Evolutionary conservation across 2,329 filamentous ascomycete species (phyloP).

Genomic region (Pleochaeta shiraiana): DNA sequence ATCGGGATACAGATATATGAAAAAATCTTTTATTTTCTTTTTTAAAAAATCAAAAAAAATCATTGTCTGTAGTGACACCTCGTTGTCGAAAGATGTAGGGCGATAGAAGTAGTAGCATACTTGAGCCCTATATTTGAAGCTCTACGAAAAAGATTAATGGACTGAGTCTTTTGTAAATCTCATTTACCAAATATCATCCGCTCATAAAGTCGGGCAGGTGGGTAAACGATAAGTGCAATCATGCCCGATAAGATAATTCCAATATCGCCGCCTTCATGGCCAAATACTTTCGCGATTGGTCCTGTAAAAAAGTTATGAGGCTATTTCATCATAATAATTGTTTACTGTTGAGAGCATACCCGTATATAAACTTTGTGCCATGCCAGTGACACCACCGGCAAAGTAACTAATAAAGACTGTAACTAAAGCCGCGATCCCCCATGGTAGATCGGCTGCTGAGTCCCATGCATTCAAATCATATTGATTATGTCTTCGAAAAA

Average conservation of each 20-base stretch:
- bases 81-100: too few species aligned
- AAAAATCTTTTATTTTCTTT: too few species aligned
- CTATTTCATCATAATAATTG: not conserved
- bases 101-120: too few species aligned
- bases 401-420: slow-evolving; percentile 14
- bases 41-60: too few species aligned
- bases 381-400: slow-evolving; percentile 16
- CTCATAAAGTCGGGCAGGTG: slow-evolving; percentile 14
- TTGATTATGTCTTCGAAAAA: slow-evolving; percentile 12
- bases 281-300: slow-evolving; percentile 15
- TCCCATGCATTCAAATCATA: slow-evolving; percentile 16
- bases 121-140: too few species aligned
- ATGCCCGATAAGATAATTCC: slow-evolving; percentile 14
- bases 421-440: slow-evolving; percentile 15
- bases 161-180: too few species aligned
- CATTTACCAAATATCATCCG: slow-evolving; percentile 13
- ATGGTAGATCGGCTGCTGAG: slow-evolving; percentile 12
- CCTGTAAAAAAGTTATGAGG: slow-evolving; percentile 7
- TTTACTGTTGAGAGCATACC: slow-evolving; percentile 7
- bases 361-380: slow-evolving; percentile 17
- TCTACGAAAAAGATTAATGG: too few species aligned
- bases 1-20: too few species aligned
- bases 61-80: too few species aligned
- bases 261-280: slow-evolving; percentile 15
- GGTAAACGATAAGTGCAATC: slow-evolving; percentile 15